A percentile compares a stretch with the other conserved stretches of the same genome.
phyloP scores from a whole-genome alignment of 345 rosid genomes.

The Euphorbia peplus region DNA sequence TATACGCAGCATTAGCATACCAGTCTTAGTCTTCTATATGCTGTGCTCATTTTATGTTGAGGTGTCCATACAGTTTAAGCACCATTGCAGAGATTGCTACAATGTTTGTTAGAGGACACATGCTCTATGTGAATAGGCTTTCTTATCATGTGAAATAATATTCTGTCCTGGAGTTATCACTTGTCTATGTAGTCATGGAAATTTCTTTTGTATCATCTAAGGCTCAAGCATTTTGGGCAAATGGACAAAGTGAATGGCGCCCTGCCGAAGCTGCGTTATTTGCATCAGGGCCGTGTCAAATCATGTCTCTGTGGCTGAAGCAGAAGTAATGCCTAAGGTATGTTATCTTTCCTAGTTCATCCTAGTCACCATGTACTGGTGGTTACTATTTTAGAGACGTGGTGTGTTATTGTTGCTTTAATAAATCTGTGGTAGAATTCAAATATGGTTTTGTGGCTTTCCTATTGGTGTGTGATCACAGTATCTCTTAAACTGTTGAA shows the following conservation, averaged over 20 bases:
- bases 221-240: constrained; percentile 76
- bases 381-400: neutral
- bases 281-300: constrained; percentile 87
- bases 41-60: no score
- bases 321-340: constrained; percentile 95
- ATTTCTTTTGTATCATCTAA: constrained; percentile 30
- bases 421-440: neutral
- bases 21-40: no score
- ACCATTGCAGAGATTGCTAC: no score
- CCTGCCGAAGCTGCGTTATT: constrained; percentile 95
- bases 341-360: constrained; percentile 16
- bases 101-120: no score
- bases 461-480: neutral
- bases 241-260: constrained; percentile 69
- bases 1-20: no score
- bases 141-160: constrained; percentile 1
- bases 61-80: no score
- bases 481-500: neutral
- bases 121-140: neutral
- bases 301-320: constrained; percentile 75
- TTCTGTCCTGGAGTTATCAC: neutral
- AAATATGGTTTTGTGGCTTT: neutral
- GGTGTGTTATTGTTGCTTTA: neutral
- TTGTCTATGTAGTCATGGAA: neutral
- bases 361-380: neutral